These are phyloP conservation scores for Saccharomycopsis guyanensis DNA, from an alignment of 805 yeast species.

Conservation along the genomic window DNA sequence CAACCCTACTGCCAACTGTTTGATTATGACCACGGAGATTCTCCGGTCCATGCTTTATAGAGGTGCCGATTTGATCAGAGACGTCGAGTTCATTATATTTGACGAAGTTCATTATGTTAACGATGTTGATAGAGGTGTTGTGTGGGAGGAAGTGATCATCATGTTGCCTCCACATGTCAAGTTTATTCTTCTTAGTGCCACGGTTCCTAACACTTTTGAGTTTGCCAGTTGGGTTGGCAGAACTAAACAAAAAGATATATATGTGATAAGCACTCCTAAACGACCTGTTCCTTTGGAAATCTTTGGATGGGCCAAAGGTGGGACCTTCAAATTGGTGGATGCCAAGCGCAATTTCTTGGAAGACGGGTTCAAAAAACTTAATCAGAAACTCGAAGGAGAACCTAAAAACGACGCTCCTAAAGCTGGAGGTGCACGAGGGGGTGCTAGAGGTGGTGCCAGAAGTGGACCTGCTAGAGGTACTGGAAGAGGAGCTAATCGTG, in stretches of 20 bases:
- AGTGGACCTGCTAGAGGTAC: constrained; percentile 32
- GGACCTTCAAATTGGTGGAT: constrained; percentile 66
- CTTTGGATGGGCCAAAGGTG: constrained; percentile 72
- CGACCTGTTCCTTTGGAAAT: constrained; percentile 95
- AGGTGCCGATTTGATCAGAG: constrained; percentile 94
- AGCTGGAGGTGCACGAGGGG: constrained; percentile 23
- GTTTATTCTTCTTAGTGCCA: constrained; percentile 84
- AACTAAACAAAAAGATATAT: constrained; percentile 91
- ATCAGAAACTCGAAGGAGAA: constrained; percentile 39
- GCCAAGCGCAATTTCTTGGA: constrained; percentile 64
- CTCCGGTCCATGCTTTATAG: constrained; percentile 90
- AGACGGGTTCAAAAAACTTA: constrained; percentile 54
- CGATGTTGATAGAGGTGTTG: constrained; percentile 96
- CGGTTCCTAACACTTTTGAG: constrained; percentile 97
- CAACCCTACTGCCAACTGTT: constrained; percentile 91
- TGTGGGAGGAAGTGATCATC: constrained; percentile 98
- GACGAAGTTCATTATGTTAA: constrained; percentile 98
- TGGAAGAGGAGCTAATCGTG: constrained; percentile 25
- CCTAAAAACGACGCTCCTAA: constrained; percentile 33
- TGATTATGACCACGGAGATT: constrained; percentile 97
- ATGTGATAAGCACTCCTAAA: constrained; percentile 92
- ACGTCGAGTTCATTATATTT: constrained; percentile 94
- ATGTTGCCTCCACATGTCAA: constrained; percentile 97
- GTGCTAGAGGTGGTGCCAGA: constrained; percentile 26
- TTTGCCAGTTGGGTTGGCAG: constrained; percentile 99